These are phyloP conservation scores for Aureobasidium zeae DNA, from an alignment of 2,329 filamentous ascomycete species.

Conservation along the genomic window DNA sequence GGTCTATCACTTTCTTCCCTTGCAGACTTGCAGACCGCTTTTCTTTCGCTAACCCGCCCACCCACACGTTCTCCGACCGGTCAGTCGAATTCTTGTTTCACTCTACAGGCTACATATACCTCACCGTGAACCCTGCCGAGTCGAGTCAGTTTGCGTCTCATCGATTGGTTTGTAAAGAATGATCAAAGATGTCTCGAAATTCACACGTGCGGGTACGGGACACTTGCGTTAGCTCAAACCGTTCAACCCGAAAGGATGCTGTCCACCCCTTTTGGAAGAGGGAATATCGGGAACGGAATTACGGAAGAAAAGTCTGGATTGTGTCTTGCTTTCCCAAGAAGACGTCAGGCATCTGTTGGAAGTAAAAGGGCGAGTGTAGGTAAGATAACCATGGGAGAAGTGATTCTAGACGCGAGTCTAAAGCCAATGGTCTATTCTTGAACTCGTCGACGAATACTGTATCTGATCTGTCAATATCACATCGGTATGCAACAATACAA, in stretches of 20 bases:
- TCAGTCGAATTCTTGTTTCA: too few species aligned
- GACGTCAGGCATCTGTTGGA: neutral
- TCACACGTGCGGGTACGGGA: slow-evolving; percentile 11
- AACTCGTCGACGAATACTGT: too few species aligned
- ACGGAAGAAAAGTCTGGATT: neutral
- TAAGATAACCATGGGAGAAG: neutral
- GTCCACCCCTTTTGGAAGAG: neutral
- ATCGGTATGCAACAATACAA: slow-evolving; percentile 9
- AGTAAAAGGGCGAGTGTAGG: neutral
- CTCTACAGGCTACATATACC: too few species aligned
- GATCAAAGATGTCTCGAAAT: slow-evolving; percentile 3
- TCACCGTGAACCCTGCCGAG: neutral
- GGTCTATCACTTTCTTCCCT: too few species aligned
- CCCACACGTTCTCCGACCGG: too few species aligned
- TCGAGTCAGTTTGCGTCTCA: slow-evolving; percentile 10
- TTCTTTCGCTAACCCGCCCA: too few species aligned
- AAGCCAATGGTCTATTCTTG: too few species aligned
- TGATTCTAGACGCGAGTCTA: neutral
- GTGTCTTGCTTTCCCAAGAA: slow-evolving; percentile 5
- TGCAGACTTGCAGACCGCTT: too few species aligned
- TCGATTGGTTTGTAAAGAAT: slow-evolving; percentile 3
- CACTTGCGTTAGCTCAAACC: slow-evolving; percentile 12
- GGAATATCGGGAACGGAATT: neutral
- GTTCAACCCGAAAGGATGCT: slow-evolving; percentile 8
- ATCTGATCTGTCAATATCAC: slow-evolving; percentile 6